Percentiles rank a stretch among this genome's conserved stretches.
Evolutionary conservation across 1,284 basidiomycete genomes (phyloP).

Genomic region (Leccinum angustisporum): DNA sequence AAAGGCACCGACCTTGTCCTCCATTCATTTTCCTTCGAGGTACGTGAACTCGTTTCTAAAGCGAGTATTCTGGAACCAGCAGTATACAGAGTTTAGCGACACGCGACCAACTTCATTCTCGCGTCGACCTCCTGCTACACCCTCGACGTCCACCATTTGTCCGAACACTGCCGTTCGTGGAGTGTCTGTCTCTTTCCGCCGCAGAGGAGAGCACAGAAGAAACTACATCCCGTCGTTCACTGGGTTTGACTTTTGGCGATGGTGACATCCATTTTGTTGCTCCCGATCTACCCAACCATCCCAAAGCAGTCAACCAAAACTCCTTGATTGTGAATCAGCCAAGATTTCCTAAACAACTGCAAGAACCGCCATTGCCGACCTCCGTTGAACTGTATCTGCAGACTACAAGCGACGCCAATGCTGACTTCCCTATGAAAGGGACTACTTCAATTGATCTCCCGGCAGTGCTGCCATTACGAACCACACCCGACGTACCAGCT

Average conservation of each 20-base stretch:
- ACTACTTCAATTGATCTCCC: background rate
- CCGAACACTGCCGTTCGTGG: slow-evolving; percentile 63
- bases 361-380: background rate
- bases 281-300: slow-evolving; percentile 1
- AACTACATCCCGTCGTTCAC: slow-evolving; percentile 39
- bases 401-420: background rate
- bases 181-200: slow-evolving; percentile 57
- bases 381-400: slow-evolving; percentile 1
- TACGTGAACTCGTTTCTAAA: slow-evolving; percentile 16
- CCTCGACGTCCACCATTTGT: slow-evolving; percentile 75
- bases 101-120: slow-evolving; percentile 34
- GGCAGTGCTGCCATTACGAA: background rate
- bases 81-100: slow-evolving; percentile 17
- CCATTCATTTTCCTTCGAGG: slow-evolving; percentile 34
- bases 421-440: background rate
- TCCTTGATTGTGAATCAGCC: slow-evolving; percentile 3
- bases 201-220: slow-evolving; percentile 67
- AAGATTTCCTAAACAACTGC: background rate
- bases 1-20: slow-evolving; percentile 58
- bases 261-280: background rate
- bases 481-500: background rate
- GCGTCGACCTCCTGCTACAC: slow-evolving; percentile 67
- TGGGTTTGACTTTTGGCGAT: slow-evolving; percentile 36
- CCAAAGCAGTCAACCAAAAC: slow-evolving; percentile 5
- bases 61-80: background rate